Conservation (phyloP, 164 flowering plant species). For the Nymphaea colorata region DNA sequence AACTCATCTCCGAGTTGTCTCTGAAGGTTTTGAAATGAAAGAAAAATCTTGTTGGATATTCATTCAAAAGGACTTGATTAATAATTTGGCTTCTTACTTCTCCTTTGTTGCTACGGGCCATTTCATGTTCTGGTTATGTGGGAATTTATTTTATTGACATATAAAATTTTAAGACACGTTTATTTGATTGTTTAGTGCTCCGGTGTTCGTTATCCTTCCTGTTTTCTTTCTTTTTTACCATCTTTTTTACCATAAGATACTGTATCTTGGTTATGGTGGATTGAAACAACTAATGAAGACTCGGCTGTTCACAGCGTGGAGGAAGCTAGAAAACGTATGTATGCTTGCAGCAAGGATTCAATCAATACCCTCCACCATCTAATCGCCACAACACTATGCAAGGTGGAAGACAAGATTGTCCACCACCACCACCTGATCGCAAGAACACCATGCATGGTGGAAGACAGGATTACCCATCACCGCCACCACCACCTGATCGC, state of each 20-base stretch:
- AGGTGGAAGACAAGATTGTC: conserved; percentile 23
- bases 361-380: conserved; percentile 13
- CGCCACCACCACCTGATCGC: conserved; percentile 5
- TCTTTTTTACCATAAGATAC: too few relatives aligned
- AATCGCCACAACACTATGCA: conserved; percentile 14
- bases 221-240: too few relatives aligned
- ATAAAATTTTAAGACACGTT: not conserved
- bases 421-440: conserved; percentile 1
- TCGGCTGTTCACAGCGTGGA: conserved; percentile 39
- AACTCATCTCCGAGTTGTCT: too few relatives aligned
- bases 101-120: too few relatives aligned
- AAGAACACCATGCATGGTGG: not conserved
- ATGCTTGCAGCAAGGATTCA: conserved; percentile 63
- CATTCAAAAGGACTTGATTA: too few relatives aligned
- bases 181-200: not conserved
- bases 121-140: too few relatives aligned
- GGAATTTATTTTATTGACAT: too few relatives aligned
- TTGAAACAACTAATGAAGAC: not conserved
- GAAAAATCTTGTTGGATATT: too few relatives aligned
- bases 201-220: too few relatives aligned
- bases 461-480: not conserved
- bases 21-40: too few relatives aligned
- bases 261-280: too few relatives aligned
- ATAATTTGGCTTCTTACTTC: too few relatives aligned
- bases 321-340: conserved; percentile 81